Evolutionary conservation across 225 moss, liverwort and hornwort genomes (phyloP).

Genomic region (Marchantia paleacea): DNA sequence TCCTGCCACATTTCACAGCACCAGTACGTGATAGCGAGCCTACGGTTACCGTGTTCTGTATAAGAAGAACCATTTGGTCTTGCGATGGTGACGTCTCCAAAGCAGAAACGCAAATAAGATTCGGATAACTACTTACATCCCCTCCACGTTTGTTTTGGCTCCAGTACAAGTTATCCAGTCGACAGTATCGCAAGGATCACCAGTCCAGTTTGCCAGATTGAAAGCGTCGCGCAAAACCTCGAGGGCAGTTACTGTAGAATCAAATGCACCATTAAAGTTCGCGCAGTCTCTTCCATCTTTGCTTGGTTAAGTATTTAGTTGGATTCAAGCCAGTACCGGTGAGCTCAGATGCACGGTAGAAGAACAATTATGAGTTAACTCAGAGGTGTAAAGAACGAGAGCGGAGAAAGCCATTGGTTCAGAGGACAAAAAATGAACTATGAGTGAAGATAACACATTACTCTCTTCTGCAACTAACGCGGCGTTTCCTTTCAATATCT

Average conservation of each 20-base stretch:
- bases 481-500: neutral
- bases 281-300: too few species aligned
- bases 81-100: neutral
- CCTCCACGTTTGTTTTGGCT: neutral
- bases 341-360: neutral
- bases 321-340: neutral
- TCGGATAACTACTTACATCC: neutral
- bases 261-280: neutral
- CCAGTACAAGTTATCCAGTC: slow-evolving; percentile 1
- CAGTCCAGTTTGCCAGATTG: neutral
- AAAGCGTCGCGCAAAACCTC: slow-evolving; percentile 15
- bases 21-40: neutral
- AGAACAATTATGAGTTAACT: too few species aligned
- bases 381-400: neutral
- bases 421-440: neutral
- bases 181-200: slow-evolving; percentile 10
- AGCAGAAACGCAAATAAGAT: neutral
- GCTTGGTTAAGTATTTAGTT: neutral
- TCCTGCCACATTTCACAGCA: neutral
- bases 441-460: neutral
- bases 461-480: slow-evolving; percentile 2
- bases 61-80: neutral
- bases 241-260: neutral
- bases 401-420: neutral
- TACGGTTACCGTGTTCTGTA: too few species aligned